Conservation (phyloP, 2,329 filamentous ascomycete genomes). For the Fusarium abutilonis region DNA sequence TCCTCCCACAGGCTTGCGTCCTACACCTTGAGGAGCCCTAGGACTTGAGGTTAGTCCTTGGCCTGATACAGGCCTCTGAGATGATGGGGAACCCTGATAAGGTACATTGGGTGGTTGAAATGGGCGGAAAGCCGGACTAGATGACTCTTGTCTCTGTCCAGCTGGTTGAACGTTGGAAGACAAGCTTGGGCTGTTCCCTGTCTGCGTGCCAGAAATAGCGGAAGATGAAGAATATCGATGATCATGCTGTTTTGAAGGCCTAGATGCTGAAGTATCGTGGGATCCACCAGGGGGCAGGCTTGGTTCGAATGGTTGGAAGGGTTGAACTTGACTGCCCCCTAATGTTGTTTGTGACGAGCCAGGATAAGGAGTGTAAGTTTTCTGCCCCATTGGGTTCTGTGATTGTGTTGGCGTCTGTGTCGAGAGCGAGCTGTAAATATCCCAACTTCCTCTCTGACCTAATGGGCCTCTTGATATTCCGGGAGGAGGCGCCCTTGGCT, state of each 20-base stretch:
- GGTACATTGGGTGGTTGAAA: too few species aligned
- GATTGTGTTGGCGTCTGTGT: not conserved
- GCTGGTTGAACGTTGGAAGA: too few species aligned
- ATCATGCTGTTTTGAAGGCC: not conserved
- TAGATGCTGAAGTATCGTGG: not conserved
- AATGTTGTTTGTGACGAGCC: not conserved
- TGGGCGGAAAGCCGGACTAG: too few species aligned
- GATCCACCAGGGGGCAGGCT: not conserved
- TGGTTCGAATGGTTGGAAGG: constrained; percentile 7
- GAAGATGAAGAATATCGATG: not conserved
- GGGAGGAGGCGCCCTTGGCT: not conserved
- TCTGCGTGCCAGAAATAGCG: too few species aligned
- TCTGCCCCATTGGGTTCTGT: not conserved
- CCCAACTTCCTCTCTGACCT: constrained; percentile 7
- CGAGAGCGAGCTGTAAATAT: constrained; percentile 4
- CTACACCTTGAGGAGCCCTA: too few species aligned
- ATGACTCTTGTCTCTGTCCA: too few species aligned
- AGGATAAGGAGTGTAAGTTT: constrained; percentile 1
- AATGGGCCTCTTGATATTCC: not conserved
- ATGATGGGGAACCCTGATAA: too few species aligned
- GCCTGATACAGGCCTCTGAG: too few species aligned
- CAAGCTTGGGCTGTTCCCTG: too few species aligned
- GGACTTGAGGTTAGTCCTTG: too few species aligned
- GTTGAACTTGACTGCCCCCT: not conserved
- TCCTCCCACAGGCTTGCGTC: too few species aligned